Conservation (phyloP, 2,329 filamentous ascomycete species). For the Hymenoscyphus linearis region DNA sequence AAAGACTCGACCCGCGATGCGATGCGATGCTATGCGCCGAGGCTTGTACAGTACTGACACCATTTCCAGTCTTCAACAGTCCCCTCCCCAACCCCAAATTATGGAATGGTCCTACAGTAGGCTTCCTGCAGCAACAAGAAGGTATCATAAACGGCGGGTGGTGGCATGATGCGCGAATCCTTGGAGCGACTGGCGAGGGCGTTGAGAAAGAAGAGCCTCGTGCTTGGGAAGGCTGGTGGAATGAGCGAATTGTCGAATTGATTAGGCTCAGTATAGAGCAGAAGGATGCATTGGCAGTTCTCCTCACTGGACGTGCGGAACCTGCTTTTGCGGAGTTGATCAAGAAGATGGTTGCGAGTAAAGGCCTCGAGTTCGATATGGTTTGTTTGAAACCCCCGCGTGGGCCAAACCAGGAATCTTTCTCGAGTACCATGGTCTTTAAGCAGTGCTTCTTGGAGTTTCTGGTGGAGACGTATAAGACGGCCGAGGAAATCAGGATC, state of each 20-base stretch:
- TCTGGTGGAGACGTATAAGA: constrained; percentile 78
- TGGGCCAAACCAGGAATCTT: constrained; percentile 73
- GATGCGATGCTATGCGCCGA: neutral
- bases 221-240: constrained; percentile 95
- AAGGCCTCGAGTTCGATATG: constrained; percentile 80
- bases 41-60: constrained; percentile 19
- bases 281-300: constrained; percentile 75
- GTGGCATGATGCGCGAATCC: constrained; percentile 91
- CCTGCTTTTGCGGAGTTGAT: constrained; percentile 71
- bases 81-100: constrained; percentile 83
- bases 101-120: constrained; percentile 76
- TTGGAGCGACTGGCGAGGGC: constrained; percentile 81
- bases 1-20: neutral
- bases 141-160: constrained; percentile 80
- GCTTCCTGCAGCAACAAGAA: constrained; percentile 69
- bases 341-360: constrained; percentile 73
- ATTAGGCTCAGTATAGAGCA: constrained; percentile 77
- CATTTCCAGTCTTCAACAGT: constrained; percentile 71
- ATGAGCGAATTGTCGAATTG: constrained; percentile 79
- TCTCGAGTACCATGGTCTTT: constrained; percentile 81
- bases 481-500: constrained; percentile 75
- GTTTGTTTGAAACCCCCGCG: constrained; percentile 80
- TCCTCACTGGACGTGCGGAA: constrained; percentile 84
- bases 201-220: constrained; percentile 73
- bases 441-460: constrained; percentile 81